Evolutionary conservation across 2,329 filamentous ascomycete genomes (phyloP).

Genomic region (Amauroascus verrucosus): DNA sequence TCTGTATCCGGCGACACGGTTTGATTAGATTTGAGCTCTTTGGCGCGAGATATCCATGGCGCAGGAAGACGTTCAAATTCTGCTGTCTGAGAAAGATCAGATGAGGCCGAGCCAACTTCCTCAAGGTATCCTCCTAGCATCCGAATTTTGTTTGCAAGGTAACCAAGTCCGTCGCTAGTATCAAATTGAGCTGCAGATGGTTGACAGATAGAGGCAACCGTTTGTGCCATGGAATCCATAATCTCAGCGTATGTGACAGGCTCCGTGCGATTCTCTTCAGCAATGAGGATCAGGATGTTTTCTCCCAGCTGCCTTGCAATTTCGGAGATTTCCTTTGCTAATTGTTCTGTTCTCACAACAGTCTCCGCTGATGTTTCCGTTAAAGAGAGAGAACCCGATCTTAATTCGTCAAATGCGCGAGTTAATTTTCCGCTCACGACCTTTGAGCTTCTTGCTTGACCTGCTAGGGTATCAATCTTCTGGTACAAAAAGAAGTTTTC

Average conservation of each 20-base stretch:
- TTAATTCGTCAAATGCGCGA: slow-evolving; percentile 66
- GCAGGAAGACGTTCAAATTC: slow-evolving; percentile 67
- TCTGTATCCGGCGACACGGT: slow-evolving; percentile 71
- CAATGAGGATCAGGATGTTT: slow-evolving; percentile 55
- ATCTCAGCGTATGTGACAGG: slow-evolving; percentile 59
- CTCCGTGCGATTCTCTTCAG: slow-evolving; percentile 61
- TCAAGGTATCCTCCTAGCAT: slow-evolving; percentile 53
- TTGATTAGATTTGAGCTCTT: slow-evolving; percentile 73
- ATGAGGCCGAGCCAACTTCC: slow-evolving; percentile 60
- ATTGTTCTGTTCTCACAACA: slow-evolving; percentile 60
- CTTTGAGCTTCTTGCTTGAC: slow-evolving; percentile 70
- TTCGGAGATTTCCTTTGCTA: slow-evolving; percentile 54
- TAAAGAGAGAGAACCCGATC: slow-evolving; percentile 62
- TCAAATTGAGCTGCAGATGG: slow-evolving; percentile 23
- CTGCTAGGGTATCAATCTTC: slow-evolving; percentile 61
- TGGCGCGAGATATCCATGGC: slow-evolving; percentile 75
- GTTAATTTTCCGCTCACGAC: slow-evolving; percentile 71
- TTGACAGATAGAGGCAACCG: slow-evolving; percentile 21
- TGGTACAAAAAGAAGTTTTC: slow-evolving; percentile 58
- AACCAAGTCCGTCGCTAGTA: slow-evolving; percentile 53
- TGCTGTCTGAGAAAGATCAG: slow-evolving; percentile 60
- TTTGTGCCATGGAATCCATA: slow-evolving; percentile 45
- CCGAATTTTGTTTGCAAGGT: slow-evolving; percentile 58
- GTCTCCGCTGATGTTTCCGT: slow-evolving; percentile 54
- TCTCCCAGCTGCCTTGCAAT: slow-evolving; percentile 58